These are phyloP conservation scores for Dothistroma septosporum DNA, from an alignment of 2,329 filamentous ascomycete species.

Conservation along the genomic window DNA sequence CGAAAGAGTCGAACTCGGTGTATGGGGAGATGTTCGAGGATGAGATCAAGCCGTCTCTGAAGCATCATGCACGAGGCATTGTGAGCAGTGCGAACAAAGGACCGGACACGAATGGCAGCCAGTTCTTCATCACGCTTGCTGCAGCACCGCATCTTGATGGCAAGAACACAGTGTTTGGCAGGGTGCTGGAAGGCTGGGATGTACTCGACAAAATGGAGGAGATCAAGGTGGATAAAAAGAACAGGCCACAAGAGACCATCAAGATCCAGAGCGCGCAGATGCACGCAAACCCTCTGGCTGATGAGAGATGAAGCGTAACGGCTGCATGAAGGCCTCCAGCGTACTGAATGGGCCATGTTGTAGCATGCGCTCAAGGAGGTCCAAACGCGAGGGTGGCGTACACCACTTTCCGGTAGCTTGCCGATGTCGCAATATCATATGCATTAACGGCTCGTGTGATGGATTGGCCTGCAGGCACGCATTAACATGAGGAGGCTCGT, in stretches of 20 bases:
- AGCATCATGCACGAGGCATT: conserved; percentile 87
- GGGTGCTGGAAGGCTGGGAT: conserved; percentile 56
- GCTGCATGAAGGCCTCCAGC: neutral
- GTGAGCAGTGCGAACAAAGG: conserved; percentile 96
- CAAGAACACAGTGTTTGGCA: conserved; percentile 79
- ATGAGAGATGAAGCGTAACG: conserved; percentile 31
- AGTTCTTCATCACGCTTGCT: conserved; percentile 78
- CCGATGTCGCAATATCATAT: neutral
- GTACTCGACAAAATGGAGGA: conserved; percentile 69
- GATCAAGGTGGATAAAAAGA: conserved; percentile 73
- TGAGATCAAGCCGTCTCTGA: conserved; percentile 70
- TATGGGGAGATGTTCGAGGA: conserved; percentile 71
- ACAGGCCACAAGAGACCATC: conserved; percentile 62
- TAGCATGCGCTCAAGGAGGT: neutral
- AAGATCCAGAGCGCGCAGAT: conserved; percentile 67
- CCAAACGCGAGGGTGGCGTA: neutral
- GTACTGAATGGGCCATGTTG: neutral
- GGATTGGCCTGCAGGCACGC: neutral
- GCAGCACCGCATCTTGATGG: conserved; percentile 77
- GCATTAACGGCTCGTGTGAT: neutral
- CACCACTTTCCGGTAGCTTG: neutral
- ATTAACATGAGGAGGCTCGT: neutral
- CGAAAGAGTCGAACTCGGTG: conserved; percentile 57
- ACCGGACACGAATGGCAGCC: conserved; percentile 85
- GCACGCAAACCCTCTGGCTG: conserved; percentile 74